Evolutionary conservation across 1,139 yeast species (phyloP).

Genomic region (Diutina ranongensis): DNA sequence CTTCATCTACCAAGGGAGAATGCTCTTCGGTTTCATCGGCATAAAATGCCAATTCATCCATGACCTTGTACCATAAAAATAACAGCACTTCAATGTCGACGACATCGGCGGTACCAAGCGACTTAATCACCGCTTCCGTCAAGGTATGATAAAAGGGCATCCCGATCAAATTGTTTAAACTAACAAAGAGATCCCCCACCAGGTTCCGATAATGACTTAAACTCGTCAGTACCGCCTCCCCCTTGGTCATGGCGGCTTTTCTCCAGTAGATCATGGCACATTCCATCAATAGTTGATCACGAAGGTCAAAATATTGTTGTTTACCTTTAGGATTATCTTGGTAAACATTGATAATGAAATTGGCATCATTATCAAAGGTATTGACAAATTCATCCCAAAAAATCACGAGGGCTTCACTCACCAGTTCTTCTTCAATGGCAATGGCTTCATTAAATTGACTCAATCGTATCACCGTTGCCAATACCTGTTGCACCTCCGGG

Average conservation of each 20-base stretch:
- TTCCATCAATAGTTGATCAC: constrained; percentile 27
- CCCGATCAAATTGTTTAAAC: constrained; percentile 55
- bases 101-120: constrained; percentile 8
- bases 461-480: constrained; percentile 41
- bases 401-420: constrained; percentile 57
- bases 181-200: constrained; percentile 65
- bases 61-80: constrained; percentile 2
- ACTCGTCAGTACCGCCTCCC: constrained; percentile 21
- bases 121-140: constrained; percentile 26
- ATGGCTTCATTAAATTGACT: constrained; percentile 44
- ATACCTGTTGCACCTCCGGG: constrained; percentile 24
- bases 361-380: constrained; percentile 16
- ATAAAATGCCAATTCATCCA: not conserved
- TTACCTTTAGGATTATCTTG: constrained; percentile 7
- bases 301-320: constrained; percentile 15
- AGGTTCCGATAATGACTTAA: constrained; percentile 60
- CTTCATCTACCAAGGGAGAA: not conserved
- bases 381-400: constrained; percentile 79
- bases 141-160: constrained; percentile 41
- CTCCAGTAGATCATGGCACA: constrained; percentile 52
- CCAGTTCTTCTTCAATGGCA: constrained; percentile 56
- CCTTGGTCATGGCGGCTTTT: constrained; percentile 20
- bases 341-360: not conserved
- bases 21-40: not conserved
- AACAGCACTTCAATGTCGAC: not conserved